phyloP scores from a whole-genome alignment of 352 stramenopile species.

The Pythium brassicae region DNA sequence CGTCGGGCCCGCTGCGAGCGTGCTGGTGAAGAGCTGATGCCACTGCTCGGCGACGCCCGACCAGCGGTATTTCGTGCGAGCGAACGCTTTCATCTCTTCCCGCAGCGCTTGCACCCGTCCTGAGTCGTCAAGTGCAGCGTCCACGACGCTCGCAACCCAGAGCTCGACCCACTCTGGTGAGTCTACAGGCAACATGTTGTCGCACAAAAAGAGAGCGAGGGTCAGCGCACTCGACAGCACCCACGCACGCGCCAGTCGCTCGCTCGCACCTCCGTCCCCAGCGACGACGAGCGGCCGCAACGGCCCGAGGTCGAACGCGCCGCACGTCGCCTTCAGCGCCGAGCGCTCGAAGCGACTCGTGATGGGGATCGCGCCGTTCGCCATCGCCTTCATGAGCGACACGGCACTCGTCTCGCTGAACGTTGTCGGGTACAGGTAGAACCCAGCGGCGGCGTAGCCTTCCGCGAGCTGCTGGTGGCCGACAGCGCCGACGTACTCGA shows the following conservation, averaged over 20 bases:
- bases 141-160: conserved; percentile 49
- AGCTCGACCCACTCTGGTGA: conserved; percentile 29
- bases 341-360: conserved; percentile 72
- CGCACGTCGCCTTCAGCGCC: conserved; percentile 59
- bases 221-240: background rate
- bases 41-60: conserved; percentile 49
- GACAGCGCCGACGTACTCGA: conserved; percentile 80
- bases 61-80: conserved; percentile 49
- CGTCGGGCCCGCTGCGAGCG: too few species aligned
- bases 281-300: background rate
- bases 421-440: conserved; percentile 89
- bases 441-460: conserved; percentile 72
- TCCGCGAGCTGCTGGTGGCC: conserved; percentile 63
- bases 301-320: conserved; percentile 74
- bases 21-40: conserved; percentile 24
- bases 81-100: conserved; percentile 55
- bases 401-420: conserved; percentile 91
- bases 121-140: conserved; percentile 26
- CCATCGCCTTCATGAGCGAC: conserved; percentile 92
- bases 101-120: conserved; percentile 23
- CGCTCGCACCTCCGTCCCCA: background rate
- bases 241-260: background rate
- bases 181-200: too few species aligned
- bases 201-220: too few species aligned
- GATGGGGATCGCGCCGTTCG: conserved; percentile 85